phyloP scores from a whole-genome alignment of 495 filamentous ascomycete species.

The Ramalina intermedia region DNA sequence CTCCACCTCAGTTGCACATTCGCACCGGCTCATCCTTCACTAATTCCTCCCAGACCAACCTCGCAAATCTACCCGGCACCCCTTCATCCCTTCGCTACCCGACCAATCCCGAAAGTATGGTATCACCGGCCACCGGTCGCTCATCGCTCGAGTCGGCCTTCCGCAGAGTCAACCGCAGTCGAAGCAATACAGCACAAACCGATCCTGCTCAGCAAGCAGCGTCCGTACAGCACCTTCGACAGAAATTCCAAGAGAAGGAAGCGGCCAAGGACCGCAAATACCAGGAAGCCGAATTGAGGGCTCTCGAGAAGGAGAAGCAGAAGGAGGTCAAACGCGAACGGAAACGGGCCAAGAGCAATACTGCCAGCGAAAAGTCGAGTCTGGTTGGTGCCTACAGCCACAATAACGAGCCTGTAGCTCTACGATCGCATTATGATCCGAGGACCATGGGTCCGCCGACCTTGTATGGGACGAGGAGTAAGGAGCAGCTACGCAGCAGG shows the following conservation, averaged over 20 bases:
- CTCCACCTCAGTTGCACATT: slow-evolving; percentile 25
- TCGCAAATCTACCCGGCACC: slow-evolving; percentile 25
- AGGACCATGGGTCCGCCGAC: background rate
- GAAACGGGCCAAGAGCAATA: slow-evolving; percentile 11
- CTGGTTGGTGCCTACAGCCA: background rate
- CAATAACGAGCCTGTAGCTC: background rate
- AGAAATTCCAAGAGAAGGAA: slow-evolving; percentile 44
- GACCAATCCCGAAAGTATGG: slow-evolving; percentile 29
- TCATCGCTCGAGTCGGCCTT: slow-evolving; percentile 44
- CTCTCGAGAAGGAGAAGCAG: slow-evolving; percentile 36
- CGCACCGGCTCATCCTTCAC: slow-evolving; percentile 34
- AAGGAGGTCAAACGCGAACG: slow-evolving; percentile 25
- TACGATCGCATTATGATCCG: background rate
- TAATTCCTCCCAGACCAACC: slow-evolving; percentile 37
- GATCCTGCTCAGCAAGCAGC: slow-evolving; percentile 39
- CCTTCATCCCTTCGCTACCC: slow-evolving; percentile 30
- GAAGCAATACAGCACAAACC: slow-evolving; percentile 29
- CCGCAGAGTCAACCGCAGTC: slow-evolving; percentile 23
- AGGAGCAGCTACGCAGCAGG: background rate
- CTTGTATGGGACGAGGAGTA: background rate
- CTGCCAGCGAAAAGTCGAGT: slow-evolving; percentile 14
- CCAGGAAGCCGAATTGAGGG: slow-evolving; percentile 23
- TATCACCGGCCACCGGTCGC: slow-evolving; percentile 31
- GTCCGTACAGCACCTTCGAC: slow-evolving; percentile 37
- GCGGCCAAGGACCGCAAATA: slow-evolving; percentile 42